Conservation (phyloP, 1,284 basidiomycete species). For the Naganishia sp. region DNA sequence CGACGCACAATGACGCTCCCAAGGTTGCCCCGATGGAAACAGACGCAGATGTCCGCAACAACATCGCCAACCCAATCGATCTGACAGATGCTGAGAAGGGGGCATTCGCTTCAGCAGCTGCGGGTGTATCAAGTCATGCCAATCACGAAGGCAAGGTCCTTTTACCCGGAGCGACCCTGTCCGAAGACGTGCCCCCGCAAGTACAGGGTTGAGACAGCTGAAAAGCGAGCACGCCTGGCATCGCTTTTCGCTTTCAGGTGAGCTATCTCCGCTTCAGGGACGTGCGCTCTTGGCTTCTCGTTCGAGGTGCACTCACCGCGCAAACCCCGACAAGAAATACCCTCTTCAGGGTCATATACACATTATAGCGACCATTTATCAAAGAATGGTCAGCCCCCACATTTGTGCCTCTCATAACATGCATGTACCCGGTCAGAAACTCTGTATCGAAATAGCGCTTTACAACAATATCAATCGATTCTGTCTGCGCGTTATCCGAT, state of each 20-base stretch:
- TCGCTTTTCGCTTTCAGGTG: not conserved
- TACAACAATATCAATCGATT: too few species aligned
- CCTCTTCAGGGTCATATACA: too few species aligned
- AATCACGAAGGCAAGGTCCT: constrained; percentile 34
- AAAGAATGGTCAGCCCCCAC: too few species aligned
- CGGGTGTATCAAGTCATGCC: constrained; percentile 29
- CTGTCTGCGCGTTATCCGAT: too few species aligned
- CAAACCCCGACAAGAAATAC: too few species aligned
- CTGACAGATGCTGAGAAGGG: constrained; percentile 33
- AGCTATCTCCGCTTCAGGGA: not conserved
- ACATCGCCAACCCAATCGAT: not conserved
- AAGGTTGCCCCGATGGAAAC: constrained; percentile 11
- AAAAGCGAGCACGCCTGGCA: not conserved
- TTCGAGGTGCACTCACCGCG: too few species aligned
- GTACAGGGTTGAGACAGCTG: not conserved
- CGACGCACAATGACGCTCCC: constrained; percentile 6
- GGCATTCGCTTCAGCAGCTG: constrained; percentile 34
- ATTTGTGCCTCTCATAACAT: too few species aligned
- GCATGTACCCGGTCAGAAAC: too few species aligned
- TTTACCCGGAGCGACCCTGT: constrained; percentile 17
- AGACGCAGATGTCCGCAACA: constrained; percentile 1
- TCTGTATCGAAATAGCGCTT: too few species aligned
- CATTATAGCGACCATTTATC: too few species aligned
- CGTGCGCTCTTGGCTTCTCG: too few species aligned
- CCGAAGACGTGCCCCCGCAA: constrained; percentile 8